Percentiles rank a stretch among this genome's conserved stretches.
Evolutionary conservation across 2,329 filamentous ascomycete genomes (phyloP).

Genomic region (Trichoderma aggressivum): DNA sequence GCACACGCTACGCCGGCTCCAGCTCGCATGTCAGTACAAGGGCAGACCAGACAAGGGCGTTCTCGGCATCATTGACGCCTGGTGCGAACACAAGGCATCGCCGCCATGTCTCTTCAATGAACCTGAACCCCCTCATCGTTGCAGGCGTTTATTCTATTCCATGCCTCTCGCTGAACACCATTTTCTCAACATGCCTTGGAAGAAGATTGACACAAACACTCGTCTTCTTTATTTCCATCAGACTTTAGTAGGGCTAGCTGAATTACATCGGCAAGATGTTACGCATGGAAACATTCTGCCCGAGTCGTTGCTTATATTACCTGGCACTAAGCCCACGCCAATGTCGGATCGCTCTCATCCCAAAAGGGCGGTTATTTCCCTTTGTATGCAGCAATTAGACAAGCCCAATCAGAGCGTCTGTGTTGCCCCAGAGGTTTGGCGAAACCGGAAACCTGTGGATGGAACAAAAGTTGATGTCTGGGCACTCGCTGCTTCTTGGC

Average conservation of each 20-base stretch:
- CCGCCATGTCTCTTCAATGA: background rate
- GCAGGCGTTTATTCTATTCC: background rate
- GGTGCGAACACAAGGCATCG: background rate
- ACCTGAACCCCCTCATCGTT: background rate
- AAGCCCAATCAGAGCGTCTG: background rate
- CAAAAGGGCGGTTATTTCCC: background rate
- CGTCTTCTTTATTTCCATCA: background rate
- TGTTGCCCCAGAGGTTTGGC: background rate
- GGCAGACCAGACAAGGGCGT: background rate
- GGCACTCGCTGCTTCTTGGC: conserved; percentile 5
- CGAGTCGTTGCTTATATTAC: background rate
- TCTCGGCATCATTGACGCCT: background rate
- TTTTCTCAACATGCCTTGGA: background rate
- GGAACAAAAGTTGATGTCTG: background rate
- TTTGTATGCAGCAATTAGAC: background rate
- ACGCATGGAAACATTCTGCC: background rate
- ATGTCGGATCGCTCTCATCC: background rate
- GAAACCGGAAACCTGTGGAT: background rate
- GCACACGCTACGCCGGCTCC: background rate
- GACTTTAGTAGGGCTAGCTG: background rate
- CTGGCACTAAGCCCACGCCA: background rate
- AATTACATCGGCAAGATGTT: background rate
- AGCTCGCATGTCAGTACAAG: background rate
- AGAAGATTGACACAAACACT: background rate
- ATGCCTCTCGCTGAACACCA: background rate